Percentiles rank a stretch among this genome's conserved stretches.
These are phyloP conservation scores for Monosporascus cannonballus DNA, from an alignment of 2,329 filamentous ascomycete genomes.

Conservation along the genomic window DNA sequence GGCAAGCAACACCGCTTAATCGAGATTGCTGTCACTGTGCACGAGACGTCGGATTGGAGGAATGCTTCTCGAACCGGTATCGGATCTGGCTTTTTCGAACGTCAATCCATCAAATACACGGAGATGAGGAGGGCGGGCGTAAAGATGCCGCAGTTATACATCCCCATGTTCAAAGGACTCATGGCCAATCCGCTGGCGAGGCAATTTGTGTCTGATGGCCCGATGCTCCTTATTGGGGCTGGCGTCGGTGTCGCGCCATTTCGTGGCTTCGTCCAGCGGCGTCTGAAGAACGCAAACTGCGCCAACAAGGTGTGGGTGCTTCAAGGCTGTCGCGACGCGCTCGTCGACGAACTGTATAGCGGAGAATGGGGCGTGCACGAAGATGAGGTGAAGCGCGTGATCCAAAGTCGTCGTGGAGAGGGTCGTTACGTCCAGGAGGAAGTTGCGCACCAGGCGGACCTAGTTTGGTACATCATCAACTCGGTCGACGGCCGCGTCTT, in stretches of 20 bases:
- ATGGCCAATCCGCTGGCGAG: constrained; percentile 95
- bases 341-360: constrained; percentile 92
- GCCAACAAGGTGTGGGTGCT: constrained; percentile 33
- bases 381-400: constrained; percentile 75
- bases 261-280: constrained; percentile 90
- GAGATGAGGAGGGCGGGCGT: constrained; percentile 58
- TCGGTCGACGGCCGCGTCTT: constrained; percentile 93
- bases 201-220: constrained; percentile 87
- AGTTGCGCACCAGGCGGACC: constrained; percentile 80
- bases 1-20: constrained; percentile 72
- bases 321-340: constrained; percentile 54
- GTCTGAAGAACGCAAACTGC: constrained; percentile 31
- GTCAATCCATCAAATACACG: constrained; percentile 68
- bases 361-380: constrained; percentile 96
- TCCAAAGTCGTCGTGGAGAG: constrained; percentile 69
- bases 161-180: constrained; percentile 97
- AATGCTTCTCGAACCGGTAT: constrained; percentile 71
- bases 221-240: constrained; percentile 95
- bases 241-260: constrained; percentile 97
- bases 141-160: constrained; percentile 55
- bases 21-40: constrained; percentile 94
- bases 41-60: constrained; percentile 77
- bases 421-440: constrained; percentile 96
- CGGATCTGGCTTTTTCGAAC: constrained; percentile 89
- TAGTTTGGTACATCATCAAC: constrained; percentile 99